Conservation (phyloP, 75 land plant genomes). For the Isoetes taiwanensis region DNA sequence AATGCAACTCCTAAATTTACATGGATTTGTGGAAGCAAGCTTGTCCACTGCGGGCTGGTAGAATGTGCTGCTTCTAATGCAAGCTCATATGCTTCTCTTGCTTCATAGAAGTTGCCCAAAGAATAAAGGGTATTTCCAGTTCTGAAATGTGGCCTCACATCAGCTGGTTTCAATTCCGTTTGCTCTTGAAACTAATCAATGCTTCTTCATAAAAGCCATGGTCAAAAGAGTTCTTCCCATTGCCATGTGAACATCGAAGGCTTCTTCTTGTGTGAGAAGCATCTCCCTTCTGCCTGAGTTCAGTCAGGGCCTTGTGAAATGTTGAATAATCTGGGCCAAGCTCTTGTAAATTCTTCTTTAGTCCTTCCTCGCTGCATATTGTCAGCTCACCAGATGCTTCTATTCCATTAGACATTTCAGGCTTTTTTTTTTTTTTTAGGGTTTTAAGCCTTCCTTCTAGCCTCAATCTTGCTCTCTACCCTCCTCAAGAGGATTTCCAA, state of each 20-base stretch:
- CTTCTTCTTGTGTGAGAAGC: conserved; percentile 65
- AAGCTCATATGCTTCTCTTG: conserved; percentile 53
- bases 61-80: conserved; percentile 75
- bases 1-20: conserved; percentile 88
- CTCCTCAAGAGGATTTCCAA: conserved; percentile 69
- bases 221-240: conserved; percentile 76
- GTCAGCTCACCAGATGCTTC: too few species aligned
- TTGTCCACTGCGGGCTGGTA: conserved; percentile 43
- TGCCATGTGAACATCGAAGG: conserved; percentile 95
- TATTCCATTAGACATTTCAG: too few species aligned
- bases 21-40: conserved; percentile 80
- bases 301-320: conserved; percentile 55
- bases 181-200: conserved; percentile 57
- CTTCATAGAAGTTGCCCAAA: conserved; percentile 46
- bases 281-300: conserved; percentile 52
- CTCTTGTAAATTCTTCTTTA: too few species aligned
- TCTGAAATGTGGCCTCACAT: conserved; percentile 71
- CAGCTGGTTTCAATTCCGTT: conserved; percentile 60
- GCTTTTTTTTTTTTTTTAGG: conserved; percentile 53
- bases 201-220: conserved; percentile 67
- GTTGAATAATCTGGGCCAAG: conserved; percentile 27
- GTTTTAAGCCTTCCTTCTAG: conserved; percentile 27
- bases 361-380: too few species aligned
- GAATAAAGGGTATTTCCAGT: conserved; percentile 71
- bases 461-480: conserved; percentile 42